phyloP scores from a whole-genome alignment of 2,329 filamentous ascomycete species.

The Colletotrichum cuscutae region DNA sequence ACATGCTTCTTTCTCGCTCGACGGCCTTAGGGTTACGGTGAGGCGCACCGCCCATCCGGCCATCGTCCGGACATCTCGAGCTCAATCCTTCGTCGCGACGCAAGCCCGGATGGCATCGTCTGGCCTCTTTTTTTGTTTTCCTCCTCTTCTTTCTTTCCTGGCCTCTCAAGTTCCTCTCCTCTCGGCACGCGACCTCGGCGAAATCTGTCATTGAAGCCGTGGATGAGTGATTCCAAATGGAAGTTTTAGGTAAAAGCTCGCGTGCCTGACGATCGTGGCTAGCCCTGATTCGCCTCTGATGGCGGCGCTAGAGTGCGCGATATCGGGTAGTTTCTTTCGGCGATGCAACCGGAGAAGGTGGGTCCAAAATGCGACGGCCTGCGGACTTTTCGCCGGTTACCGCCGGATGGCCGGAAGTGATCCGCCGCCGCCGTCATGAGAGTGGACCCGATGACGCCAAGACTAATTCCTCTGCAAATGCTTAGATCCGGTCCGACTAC shows the following conservation, averaged over 20 bases:
- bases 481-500: background rate
- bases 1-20: background rate
- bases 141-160: background rate
- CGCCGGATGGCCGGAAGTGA: background rate
- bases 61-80: background rate
- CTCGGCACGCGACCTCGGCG: background rate
- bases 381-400: background rate
- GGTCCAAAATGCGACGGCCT: background rate
- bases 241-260: background rate
- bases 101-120: background rate
- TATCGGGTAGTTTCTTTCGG: background rate
- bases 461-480: background rate
- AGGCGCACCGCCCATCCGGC: background rate
- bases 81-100: background rate
- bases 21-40: background rate
- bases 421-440: background rate
- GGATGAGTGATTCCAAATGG: background rate
- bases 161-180: background rate
- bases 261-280: background rate
- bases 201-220: background rate
- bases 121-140: background rate
- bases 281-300: background rate
- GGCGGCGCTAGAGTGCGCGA: background rate
- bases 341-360: background rate
- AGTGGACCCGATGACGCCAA: background rate